phyloP scores from a whole-genome alignment of 2,329 filamentous ascomycete species.

The Knufia fluminis region DNA sequence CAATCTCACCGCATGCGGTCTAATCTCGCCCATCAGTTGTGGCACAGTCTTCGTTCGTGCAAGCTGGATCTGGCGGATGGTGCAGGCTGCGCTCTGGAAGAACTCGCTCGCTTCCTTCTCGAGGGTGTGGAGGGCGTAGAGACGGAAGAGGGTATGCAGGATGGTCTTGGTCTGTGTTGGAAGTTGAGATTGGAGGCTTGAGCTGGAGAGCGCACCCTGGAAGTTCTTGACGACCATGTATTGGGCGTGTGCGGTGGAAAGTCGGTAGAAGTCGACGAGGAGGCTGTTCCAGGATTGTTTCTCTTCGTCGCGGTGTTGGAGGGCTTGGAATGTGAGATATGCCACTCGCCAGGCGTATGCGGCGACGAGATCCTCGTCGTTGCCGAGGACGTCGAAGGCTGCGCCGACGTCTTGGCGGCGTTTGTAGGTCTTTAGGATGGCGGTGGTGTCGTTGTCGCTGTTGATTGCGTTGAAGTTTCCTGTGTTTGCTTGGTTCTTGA shows the following conservation, averaged over 20 bases:
- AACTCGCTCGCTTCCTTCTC: conserved; percentile 63
- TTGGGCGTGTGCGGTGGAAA: conserved; percentile 65
- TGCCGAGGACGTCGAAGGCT: conserved; percentile 64
- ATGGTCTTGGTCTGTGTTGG: conserved; percentile 49
- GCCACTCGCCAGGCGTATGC: conserved; percentile 69
- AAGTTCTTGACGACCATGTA: conserved; percentile 74
- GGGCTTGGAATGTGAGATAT: conserved; percentile 65
- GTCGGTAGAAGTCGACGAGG: conserved; percentile 67
- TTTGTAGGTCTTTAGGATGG: conserved; percentile 57
- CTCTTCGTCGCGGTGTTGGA: conserved; percentile 64
- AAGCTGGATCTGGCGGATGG: conserved; percentile 62
- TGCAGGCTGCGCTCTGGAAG: conserved; percentile 60
- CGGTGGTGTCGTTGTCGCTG: conserved; percentile 58
- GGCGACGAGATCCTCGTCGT: conserved; percentile 59
- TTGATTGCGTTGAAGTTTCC: conserved; percentile 40
- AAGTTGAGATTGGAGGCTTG: conserved; percentile 44
- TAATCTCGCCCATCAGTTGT: conserved; percentile 60
- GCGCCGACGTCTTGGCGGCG: conserved; percentile 59
- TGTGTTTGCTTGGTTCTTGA: conserved; percentile 31
- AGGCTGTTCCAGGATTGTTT: conserved; percentile 71
- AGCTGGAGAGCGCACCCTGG: conserved; percentile 56
- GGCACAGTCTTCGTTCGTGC: conserved; percentile 59
- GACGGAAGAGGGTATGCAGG: conserved; percentile 58
- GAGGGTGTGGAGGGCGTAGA: conserved; percentile 57
- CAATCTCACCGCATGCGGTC: conserved; percentile 61